phyloP scores from a whole-genome alignment of 78 protist genomes.

The Cyanophora paradoxa region DNA sequence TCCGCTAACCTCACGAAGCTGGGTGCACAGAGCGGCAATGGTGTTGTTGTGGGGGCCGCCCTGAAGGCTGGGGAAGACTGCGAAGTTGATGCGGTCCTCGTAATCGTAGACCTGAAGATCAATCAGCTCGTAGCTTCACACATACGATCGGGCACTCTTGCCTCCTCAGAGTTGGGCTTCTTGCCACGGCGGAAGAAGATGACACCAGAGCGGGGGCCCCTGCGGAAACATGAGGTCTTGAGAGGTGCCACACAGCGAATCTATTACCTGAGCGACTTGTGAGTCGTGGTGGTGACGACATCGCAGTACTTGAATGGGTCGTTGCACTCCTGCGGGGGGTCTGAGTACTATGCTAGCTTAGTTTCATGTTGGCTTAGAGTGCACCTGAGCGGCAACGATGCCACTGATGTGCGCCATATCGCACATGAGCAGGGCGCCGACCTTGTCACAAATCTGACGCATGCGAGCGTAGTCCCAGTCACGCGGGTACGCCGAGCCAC shows the following conservation, averaged over 20 bases:
- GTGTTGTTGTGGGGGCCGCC: constrained; percentile 99
- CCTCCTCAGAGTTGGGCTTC: too few species aligned
- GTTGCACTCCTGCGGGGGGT: constrained; percentile 7
- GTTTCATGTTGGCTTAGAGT: too few species aligned
- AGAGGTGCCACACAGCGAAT: too few species aligned
- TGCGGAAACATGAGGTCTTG: too few species aligned
- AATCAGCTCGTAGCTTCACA: too few species aligned
- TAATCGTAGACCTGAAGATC: too few species aligned
- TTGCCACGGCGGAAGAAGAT: constrained; percentile 96
- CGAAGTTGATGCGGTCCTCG: constrained; percentile 60
- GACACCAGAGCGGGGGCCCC: constrained; percentile 98
- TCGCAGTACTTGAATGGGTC: constrained; percentile 88
- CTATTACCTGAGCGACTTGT: constrained; percentile 97
- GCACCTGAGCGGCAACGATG: constrained; percentile 92
- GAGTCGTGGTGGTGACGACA: constrained; percentile 99
- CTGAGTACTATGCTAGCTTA: too few species aligned
- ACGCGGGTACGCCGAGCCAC: constrained; percentile 97
- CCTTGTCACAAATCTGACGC: constrained; percentile 83
- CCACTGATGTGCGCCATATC: constrained; percentile 99
- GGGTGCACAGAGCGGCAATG: constrained; percentile 91
- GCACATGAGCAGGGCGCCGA: constrained; percentile 79
- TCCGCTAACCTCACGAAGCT: constrained; percentile 86
- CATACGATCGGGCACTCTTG: too few species aligned
- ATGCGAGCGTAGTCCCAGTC: constrained; percentile 88
- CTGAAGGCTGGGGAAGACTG: constrained; percentile 88